Evolutionary conservation across 176 grass and related monocot species (phyloP).

Genomic region (Oryza brachyantha): DNA sequence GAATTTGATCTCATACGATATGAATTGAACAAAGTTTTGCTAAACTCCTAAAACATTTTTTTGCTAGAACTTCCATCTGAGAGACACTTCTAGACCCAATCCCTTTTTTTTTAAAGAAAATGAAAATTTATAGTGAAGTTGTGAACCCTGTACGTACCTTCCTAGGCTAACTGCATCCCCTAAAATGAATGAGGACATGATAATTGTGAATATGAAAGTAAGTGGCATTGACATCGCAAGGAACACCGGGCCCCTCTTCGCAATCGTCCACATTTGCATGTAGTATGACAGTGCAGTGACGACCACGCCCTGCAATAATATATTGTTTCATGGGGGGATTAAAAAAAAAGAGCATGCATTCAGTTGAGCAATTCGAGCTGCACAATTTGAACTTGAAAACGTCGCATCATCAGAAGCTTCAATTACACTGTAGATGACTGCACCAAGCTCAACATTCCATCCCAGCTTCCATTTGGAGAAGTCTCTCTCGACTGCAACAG

Average conservation of each 20-base stretch:
- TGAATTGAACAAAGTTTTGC: not conserved
- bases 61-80: not conserved
- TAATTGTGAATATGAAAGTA: constrained; percentile 62
- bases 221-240: constrained; percentile 72
- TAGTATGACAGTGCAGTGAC: constrained; percentile 65
- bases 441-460: constrained; percentile 42
- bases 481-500: constrained; percentile 62
- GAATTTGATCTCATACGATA: not conserved
- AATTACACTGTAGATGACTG: constrained; percentile 52
- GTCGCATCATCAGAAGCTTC: not conserved
- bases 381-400: not conserved
- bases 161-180: constrained; percentile 68
- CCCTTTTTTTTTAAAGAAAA: not conserved
- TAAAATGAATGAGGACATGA: constrained; percentile 47
- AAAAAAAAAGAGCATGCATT: not conserved
- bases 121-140: not conserved
- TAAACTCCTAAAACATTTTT: not conserved
- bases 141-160: constrained; percentile 24
- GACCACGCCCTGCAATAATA: constrained; percentile 46
- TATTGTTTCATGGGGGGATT: not conserved
- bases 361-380: not conserved
- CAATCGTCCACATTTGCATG: constrained; percentile 76
- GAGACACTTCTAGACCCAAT: not conserved
- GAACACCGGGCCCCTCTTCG: constrained; percentile 69
- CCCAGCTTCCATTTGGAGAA: constrained; percentile 60